These are phyloP conservation scores for Leptographium procerum DNA, from an alignment of 2,329 filamentous ascomycete genomes.

Conservation along the genomic window DNA sequence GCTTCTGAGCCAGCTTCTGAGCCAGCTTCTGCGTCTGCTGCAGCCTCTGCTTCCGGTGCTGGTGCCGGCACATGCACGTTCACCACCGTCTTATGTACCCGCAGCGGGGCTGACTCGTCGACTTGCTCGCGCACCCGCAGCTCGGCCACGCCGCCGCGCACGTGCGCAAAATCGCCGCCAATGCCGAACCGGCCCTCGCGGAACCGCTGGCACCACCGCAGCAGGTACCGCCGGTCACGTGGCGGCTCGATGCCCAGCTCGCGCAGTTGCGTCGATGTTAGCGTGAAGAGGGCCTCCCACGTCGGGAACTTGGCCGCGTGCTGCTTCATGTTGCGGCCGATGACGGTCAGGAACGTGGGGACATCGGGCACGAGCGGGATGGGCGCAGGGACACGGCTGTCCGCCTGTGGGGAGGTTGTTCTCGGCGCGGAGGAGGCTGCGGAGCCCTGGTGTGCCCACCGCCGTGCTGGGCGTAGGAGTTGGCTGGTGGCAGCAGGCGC, in stretches of 20 bases:
- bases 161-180: constrained; percentile 70
- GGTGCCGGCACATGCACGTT: constrained; percentile 31
- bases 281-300: constrained; percentile 82
- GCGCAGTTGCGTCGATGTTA: constrained; percentile 65
- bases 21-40: not conserved
- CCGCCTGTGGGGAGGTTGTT: not conserved
- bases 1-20: too few relatives aligned
- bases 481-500: not conserved
- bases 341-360: constrained; percentile 75
- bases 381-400: constrained; percentile 43
- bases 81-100: constrained; percentile 40
- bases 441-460: not conserved
- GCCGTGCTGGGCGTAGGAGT: not conserved
- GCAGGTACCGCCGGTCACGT: constrained; percentile 68
- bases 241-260: constrained; percentile 81
- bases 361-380: constrained; percentile 82
- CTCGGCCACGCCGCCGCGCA: constrained; percentile 44
- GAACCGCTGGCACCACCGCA: constrained; percentile 82
- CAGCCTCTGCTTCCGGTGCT: not conserved
- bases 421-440: not conserved
- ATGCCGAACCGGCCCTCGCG: constrained; percentile 65
- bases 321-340: constrained; percentile 74
- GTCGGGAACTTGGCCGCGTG: constrained; percentile 79
- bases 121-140: constrained; percentile 34
- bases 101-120: constrained; percentile 20